These are phyloP conservation scores for Immersiporthe knoxdaviesiana DNA, from an alignment of 2,329 filamentous ascomycete genomes.

Conservation along the genomic window DNA sequence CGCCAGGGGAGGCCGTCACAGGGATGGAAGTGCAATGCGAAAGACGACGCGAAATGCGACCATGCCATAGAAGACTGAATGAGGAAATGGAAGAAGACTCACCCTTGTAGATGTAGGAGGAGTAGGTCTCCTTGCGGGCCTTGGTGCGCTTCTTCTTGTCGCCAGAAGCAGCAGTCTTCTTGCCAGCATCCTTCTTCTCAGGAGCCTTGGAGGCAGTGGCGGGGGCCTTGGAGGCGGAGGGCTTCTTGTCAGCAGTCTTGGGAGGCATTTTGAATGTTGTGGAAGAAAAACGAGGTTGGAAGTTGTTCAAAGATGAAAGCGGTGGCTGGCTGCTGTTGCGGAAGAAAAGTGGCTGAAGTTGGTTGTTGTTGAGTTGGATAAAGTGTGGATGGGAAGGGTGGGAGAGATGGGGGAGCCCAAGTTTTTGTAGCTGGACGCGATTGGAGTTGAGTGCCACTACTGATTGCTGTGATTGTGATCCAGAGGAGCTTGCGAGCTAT, in stretches of 20 bases:
- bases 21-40: not conserved
- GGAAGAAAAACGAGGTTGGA: constrained; percentile 31
- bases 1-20: constrained; percentile 21
- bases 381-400: constrained; percentile 51
- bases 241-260: constrained; percentile 98
- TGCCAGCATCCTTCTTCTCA: constrained; percentile 99
- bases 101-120: constrained; percentile 99
- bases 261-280: constrained; percentile 78
- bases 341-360: constrained; percentile 38
- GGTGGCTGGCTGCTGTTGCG: constrained; percentile 30
- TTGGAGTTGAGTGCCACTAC: constrained; percentile 51
- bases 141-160: constrained; percentile 99
- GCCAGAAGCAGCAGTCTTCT: constrained; percentile 96
- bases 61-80: not conserved
- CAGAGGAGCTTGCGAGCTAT: constrained; percentile 9
- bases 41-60: constrained; percentile 27
- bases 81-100: constrained; percentile 41
- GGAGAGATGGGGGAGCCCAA: constrained; percentile 53
- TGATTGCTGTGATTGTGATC: constrained; percentile 51
- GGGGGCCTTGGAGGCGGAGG: constrained; percentile 95
- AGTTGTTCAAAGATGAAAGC: constrained; percentile 17
- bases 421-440: constrained; percentile 66
- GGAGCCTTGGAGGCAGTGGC: constrained; percentile 69
- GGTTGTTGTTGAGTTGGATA: constrained; percentile 42
- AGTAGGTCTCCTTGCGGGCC: constrained; percentile 99